Evolutionary conservation across 257 asterid species (phyloP), one percentile per base, ranked within the genome.

Genomic region (Mentha longifolia): DNA sequence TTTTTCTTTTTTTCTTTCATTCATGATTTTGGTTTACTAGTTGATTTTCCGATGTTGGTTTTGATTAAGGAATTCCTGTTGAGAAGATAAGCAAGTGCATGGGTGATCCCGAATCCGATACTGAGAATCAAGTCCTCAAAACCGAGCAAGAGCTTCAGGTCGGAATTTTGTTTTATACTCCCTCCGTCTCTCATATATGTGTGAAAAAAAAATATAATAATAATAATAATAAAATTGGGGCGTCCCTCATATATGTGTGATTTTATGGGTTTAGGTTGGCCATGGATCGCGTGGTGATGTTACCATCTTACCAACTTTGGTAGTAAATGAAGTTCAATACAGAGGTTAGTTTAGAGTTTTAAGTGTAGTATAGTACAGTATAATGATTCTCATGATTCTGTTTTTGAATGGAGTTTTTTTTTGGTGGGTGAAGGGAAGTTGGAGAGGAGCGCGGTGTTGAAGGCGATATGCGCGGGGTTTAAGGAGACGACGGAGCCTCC

Each of bases 381-480:
- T 28, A 9, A 1, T 11, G 10, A 4, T 39, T 37, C 20, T 19
- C 25, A 17, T 50, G 56, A 3, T 41, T 25, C 4, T 19, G 35
- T 3, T 9, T 4, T 7, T 64, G 41, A 39, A 10, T n/a, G 30
- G 5, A 28, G 6, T 35, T 35, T 35, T 35, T 33, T 22, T 72
- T 57, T 28, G 9, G 11, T 41, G 8, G 30, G 59, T 69, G 43
- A 41, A 92, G 97, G 98, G 57, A 90, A 90, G 77, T 67, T 93
- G 84, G 97, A 87, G 84, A 85, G 96, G 80, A 73, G 82, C 33
- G 85, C 98, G 57, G 83, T 93, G 56, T 49, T 91, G 76, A 91
- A 86, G 67, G 98, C 98, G n/a, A 4, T 93, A 79, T 93, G 98
- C 19, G 96, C 98, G 12, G 98, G 98, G 49, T 91, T 91, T 71